Conservation (phyloP, 805 yeast species). For the Saturnispora halmiae region DNA sequence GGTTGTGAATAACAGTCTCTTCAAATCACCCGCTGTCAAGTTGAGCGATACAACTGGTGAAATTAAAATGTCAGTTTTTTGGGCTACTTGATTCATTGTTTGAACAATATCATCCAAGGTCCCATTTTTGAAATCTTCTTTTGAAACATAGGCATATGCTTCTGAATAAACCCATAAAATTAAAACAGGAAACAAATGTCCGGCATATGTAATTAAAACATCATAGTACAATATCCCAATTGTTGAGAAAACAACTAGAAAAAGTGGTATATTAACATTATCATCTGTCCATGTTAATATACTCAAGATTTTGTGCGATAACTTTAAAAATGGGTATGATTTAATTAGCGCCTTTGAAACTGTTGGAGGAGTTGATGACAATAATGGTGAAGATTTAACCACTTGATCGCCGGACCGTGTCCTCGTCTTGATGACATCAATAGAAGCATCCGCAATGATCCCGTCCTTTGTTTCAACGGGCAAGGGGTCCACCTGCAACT, state of each 20-base stretch:
- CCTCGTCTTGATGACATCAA: no score
- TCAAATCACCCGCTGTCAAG: conserved; percentile 70
- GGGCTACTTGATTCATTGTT: conserved; percentile 62
- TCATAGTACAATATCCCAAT: conserved; percentile 70
- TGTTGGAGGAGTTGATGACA: conserved; percentile 84
- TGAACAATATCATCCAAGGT: conserved; percentile 82
- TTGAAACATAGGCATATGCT: conserved; percentile 46
- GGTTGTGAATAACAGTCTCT: conserved; percentile 73
- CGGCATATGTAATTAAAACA: conserved; percentile 65
- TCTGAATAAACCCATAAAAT: conserved; percentile 51
- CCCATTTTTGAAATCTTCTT: conserved; percentile 56
- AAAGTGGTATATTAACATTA: conserved; percentile 56
- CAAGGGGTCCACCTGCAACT: neutral
- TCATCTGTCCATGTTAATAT: conserved; percentile 88
- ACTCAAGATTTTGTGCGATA: conserved; percentile 59
- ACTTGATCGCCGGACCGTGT: conserved; percentile 1
- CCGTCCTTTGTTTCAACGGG: neutral
- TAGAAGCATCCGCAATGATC: neutral
- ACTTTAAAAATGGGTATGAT: conserved; percentile 76
- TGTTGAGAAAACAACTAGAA: conserved; percentile 40
- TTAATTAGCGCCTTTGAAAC: conserved; percentile 75
- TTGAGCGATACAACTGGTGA: conserved; percentile 70
- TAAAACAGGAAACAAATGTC: conserved; percentile 65
- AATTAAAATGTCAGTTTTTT: conserved; percentile 67
- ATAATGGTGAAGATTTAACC: conserved; percentile 66